These are phyloP conservation scores for Fusarium neocosmosporiellum DNA, from an alignment of 2,329 filamentous ascomycete genomes.

Conservation along the genomic window DNA sequence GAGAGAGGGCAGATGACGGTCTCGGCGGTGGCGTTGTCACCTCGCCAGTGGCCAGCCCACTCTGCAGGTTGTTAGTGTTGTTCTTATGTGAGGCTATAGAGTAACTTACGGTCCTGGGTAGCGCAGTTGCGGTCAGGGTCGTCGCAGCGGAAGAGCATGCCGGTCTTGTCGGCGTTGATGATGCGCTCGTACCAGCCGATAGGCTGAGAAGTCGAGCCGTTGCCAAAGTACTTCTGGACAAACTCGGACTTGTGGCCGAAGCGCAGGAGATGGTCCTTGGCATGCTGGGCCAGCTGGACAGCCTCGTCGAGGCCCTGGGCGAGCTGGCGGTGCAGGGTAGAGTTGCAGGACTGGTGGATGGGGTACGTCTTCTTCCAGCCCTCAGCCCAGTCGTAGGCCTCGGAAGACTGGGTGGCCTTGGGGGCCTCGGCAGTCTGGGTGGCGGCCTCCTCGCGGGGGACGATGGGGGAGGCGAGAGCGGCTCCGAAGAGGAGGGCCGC, in stretches of 20 bases:
- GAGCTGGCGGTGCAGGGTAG: conserved; percentile 68
- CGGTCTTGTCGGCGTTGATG: conserved; percentile 65
- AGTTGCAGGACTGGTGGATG: conserved; percentile 75
- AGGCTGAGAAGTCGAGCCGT: conserved; percentile 65
- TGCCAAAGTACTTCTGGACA: conserved; percentile 75
- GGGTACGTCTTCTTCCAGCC: conserved; percentile 51
- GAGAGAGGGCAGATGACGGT: conserved; percentile 77
- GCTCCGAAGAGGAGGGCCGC: conserved; percentile 41
- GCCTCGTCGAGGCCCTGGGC: conserved; percentile 68
- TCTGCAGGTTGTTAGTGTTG: conserved; percentile 51
- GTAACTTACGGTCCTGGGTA: conserved; percentile 54
- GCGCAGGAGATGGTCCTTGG: conserved; percentile 70
- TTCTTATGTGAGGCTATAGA: fast-evolving
- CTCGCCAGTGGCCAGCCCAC: conserved; percentile 77
- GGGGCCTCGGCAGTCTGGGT: conserved; percentile 31
- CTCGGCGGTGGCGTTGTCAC: conserved; percentile 71
- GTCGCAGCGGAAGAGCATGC: conserved; percentile 74
- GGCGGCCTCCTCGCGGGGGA: conserved; percentile 39
- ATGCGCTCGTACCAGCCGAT: conserved; percentile 73
- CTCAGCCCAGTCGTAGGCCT: conserved; percentile 47
- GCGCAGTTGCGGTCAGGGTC: conserved; percentile 74
- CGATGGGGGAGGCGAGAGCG: conserved; percentile 45
- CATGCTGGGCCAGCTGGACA: conserved; percentile 67
- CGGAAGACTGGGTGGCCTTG: conserved; percentile 31
- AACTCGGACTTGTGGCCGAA: conserved; percentile 68